These are phyloP conservation scores for Antitrichia curtipendula DNA, from an alignment of 225 moss, liverwort and hornwort genomes.

Conservation along the genomic window DNA sequence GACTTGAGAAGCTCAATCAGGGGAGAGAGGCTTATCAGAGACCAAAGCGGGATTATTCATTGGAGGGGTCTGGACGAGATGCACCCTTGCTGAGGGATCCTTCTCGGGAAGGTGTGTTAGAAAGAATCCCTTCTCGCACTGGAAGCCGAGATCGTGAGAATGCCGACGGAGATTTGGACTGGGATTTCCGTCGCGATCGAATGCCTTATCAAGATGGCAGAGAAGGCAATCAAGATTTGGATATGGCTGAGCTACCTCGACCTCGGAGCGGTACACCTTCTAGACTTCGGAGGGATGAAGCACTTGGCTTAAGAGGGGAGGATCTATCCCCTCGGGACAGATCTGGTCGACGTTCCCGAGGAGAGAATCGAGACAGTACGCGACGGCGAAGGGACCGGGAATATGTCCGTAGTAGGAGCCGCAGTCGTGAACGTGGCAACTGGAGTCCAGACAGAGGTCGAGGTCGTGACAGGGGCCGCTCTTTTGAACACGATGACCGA, in stretches of 20 bases:
- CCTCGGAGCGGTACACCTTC: constrained; percentile 53
- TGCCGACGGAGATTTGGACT: constrained; percentile 61
- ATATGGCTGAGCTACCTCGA: constrained; percentile 48
- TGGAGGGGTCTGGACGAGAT: constrained; percentile 30
- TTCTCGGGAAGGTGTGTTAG: constrained; percentile 11
- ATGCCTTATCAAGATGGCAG: constrained; percentile 44
- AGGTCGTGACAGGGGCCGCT: constrained; percentile 64
- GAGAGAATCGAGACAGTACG: constrained; percentile 40
- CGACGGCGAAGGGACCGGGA: constrained; percentile 70
- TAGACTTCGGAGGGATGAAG: constrained; percentile 27
- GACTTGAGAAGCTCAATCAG: constrained; percentile 64
- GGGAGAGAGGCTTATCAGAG: constrained; percentile 56
- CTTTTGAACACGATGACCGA: constrained; percentile 66
- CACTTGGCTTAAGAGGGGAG: constrained; percentile 16
- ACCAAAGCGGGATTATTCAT: constrained; percentile 35
- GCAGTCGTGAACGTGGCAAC: constrained; percentile 72
- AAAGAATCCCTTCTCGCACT: constrained; percentile 27
- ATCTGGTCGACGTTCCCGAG: constrained; percentile 59
- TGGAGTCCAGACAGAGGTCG: constrained; percentile 78
- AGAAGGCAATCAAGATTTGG: constrained; percentile 68
- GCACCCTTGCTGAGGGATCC: constrained; percentile 7
- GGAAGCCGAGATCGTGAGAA: constrained; percentile 69
- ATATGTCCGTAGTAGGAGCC: constrained; percentile 79
- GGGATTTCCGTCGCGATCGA: constrained; percentile 58
- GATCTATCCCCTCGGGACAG: constrained; percentile 62